phyloP scores from a whole-genome alignment of 2,329 filamentous ascomycete genomes.

The Monilinia fructicola region DNA sequence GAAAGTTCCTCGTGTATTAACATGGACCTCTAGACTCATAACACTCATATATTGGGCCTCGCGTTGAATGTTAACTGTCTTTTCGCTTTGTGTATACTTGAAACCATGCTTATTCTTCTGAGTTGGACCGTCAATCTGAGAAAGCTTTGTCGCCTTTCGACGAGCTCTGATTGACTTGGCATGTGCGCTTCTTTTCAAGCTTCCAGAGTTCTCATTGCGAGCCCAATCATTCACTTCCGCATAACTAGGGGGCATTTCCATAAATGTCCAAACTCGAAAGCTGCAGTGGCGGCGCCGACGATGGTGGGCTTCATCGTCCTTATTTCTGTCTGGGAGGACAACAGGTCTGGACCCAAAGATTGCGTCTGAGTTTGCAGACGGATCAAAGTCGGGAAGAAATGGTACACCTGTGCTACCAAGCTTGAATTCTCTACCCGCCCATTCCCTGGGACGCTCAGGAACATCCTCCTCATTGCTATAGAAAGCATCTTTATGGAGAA shows the following conservation, averaged over 20 bases:
- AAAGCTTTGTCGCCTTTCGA: constrained; percentile 50
- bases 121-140: constrained; percentile 86
- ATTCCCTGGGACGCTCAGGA: constrained; percentile 73
- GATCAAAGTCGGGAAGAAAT: constrained; percentile 77
- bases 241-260: constrained; percentile 66
- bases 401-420: constrained; percentile 73
- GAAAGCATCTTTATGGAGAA: constrained; percentile 81
- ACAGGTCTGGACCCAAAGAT: constrained; percentile 54
- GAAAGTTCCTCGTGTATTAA: constrained; percentile 78
- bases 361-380: constrained; percentile 56
- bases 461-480: constrained; percentile 85
- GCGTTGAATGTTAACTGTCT: constrained; percentile 74
- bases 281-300: constrained; percentile 58
- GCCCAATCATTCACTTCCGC: constrained; percentile 71
- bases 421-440: constrained; percentile 83
- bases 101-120: constrained; percentile 79
- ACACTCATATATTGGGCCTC: constrained; percentile 94
- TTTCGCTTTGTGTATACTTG: constrained; percentile 77
- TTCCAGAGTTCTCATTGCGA: constrained; percentile 31
- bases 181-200: constrained; percentile 29
- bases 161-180: constrained; percentile 23
- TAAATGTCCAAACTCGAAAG: constrained; percentile 75
- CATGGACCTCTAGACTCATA: constrained; percentile 90
- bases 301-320: constrained; percentile 52
- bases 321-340: constrained; percentile 49